phyloP scores from a whole-genome alignment of 768 basidiomycete genomes.

The Amanita polypyramis region DNA sequence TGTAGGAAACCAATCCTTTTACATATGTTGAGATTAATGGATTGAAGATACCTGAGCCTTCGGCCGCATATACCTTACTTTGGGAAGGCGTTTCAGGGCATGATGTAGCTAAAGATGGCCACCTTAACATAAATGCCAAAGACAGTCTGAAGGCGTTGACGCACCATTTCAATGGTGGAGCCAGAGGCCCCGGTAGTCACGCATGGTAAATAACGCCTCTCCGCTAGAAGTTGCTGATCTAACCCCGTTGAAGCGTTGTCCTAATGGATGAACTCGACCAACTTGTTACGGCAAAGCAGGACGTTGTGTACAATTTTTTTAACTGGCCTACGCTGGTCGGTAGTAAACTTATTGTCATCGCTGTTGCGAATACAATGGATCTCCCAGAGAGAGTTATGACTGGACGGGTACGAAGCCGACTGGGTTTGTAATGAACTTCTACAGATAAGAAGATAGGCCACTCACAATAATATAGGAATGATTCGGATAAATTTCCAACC shows the following conservation, averaged over 20 bases:
- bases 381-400: conserved; percentile 90
- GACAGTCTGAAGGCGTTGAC: conserved; percentile 76
- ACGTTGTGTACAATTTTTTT: conserved; percentile 90
- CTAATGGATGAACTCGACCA: conserved; percentile 99
- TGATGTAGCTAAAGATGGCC: conserved; percentile 49
- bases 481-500: conserved; percentile 88
- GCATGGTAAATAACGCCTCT: conserved; percentile 56
- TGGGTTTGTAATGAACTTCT: conserved; percentile 45
- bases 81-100: conserved; percentile 92
- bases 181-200: conserved; percentile 68
- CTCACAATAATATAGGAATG: conserved; percentile 46
- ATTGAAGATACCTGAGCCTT: conserved; percentile 83
- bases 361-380: conserved; percentile 98
- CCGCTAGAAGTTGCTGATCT: too few species aligned
- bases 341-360: conserved; percentile 88
- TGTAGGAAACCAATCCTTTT: conserved; percentile 86
- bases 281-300: conserved; percentile 90
- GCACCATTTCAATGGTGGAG: conserved; percentile 59
- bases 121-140: conserved; percentile 61
- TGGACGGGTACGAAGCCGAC: conserved; percentile 83
- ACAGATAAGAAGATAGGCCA: background rate
- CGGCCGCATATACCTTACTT: conserved; percentile 83
- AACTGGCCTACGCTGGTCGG: conserved; percentile 93
- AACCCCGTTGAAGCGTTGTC: conserved; percentile 58
- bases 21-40: conserved; percentile 98